A percentile compares a stretch with the other conserved stretches of the same genome.
Evolutionary conservation across 805 yeast genomes (phyloP).

Genomic region (Cyberlindnera mrakii): DNA sequence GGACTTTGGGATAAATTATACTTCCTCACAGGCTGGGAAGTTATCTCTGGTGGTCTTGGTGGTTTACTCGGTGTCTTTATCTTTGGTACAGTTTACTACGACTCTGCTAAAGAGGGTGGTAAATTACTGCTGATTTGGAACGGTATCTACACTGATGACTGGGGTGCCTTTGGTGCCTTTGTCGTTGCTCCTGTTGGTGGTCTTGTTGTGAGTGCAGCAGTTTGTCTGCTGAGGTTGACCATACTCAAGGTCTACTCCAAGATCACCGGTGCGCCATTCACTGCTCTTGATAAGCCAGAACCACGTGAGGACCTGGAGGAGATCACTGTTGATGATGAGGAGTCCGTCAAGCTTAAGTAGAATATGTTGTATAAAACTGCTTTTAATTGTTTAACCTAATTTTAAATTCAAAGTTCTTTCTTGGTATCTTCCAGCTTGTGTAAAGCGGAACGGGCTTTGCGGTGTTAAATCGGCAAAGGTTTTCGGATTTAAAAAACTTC

Average conservation of each 20-base stretch:
- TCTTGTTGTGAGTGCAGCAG: constrained; percentile 46
- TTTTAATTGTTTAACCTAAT: no score
- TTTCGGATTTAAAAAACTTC: no score
- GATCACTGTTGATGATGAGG: constrained; percentile 3
- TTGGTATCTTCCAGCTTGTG: no score
- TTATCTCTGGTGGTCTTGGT: constrained; percentile 78
- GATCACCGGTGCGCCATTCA: constrained; percentile 23
- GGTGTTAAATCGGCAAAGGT: no score
- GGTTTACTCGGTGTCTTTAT: constrained; percentile 75
- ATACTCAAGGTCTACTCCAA: constrained; percentile 19
- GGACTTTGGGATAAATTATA: constrained; percentile 66
- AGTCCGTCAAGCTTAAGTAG: constrained; percentile 4
- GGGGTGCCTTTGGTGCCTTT: constrained; percentile 95
- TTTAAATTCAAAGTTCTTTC: no score
- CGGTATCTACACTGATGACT: constrained; percentile 76
- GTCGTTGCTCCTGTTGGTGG: constrained; percentile 87
- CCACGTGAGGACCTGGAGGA: neutral
- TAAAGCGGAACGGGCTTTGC: no score
- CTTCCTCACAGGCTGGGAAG: constrained; percentile 73
- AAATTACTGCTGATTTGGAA: constrained; percentile 65
- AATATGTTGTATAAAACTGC: neutral
- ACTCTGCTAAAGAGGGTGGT: constrained; percentile 70
- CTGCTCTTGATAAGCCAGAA: constrained; percentile 25
- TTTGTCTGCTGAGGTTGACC: constrained; percentile 43
- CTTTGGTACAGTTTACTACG: constrained; percentile 78